These are phyloP conservation scores for Lodderomyces metapsilosis DNA, from an alignment of 1,139 yeast species.

Conservation along the genomic window DNA sequence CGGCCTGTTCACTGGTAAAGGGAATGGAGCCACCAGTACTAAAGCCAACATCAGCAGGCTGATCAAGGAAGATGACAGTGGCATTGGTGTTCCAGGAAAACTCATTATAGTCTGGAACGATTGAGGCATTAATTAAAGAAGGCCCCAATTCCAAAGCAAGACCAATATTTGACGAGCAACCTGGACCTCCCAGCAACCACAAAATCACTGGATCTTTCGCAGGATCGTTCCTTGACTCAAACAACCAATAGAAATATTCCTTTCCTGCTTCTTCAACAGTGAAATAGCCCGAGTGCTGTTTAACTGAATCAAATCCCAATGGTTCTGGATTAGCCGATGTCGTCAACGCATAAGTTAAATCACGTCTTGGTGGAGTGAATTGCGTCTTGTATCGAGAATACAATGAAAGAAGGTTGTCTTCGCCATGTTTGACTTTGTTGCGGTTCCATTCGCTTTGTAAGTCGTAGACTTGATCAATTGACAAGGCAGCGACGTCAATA, in stretches of 20 bases:
- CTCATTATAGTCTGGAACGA: conserved; percentile 74
- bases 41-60: conserved; percentile 90
- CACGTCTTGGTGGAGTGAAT: conserved; percentile 1
- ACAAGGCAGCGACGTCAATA: background rate
- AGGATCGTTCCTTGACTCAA: conserved; percentile 90
- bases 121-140: conserved; percentile 61
- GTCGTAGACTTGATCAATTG: background rate
- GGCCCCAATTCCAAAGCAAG: conserved; percentile 90
- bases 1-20: conserved; percentile 66
- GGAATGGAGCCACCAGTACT: conserved; percentile 60
- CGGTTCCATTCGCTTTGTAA: conserved; percentile 1
- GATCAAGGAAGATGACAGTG: conserved; percentile 87
- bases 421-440: background rate
- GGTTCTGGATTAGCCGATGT: conserved; percentile 35
- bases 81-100: conserved; percentile 89
- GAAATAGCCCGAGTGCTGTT: conserved; percentile 66
- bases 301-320: conserved; percentile 65
- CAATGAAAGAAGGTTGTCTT: background rate
- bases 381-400: background rate
- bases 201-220: conserved; percentile 77
- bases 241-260: conserved; percentile 86
- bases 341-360: conserved; percentile 1
- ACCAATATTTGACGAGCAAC: conserved; percentile 90
- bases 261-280: conserved; percentile 56
- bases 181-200: conserved; percentile 93